These are phyloP conservation scores for Gnomoniopsis smithogilvyi DNA, from an alignment of 2,329 filamentous ascomycete genomes.

Conservation along the genomic window DNA sequence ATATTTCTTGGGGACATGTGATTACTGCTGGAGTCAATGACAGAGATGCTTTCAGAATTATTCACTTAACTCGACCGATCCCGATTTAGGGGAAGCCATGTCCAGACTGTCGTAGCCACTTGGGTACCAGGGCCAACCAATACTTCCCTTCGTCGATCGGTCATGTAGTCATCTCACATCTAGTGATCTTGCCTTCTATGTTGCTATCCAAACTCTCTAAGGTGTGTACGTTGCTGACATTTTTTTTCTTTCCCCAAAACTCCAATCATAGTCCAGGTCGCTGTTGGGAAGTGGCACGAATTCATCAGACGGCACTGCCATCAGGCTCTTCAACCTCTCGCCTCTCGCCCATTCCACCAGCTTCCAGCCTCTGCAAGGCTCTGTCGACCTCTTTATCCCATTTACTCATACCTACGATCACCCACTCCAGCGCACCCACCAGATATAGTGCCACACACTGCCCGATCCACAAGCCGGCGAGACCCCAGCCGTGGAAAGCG, in stretches of 20 bases:
- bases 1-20: too few relatives aligned
- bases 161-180: too few relatives aligned
- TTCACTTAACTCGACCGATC: too few relatives aligned
- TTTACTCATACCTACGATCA: conserved; percentile 71
- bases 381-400: conserved; percentile 73
- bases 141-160: too few relatives aligned
- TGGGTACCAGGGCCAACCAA: too few relatives aligned
- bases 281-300: background rate
- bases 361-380: conserved; percentile 69
- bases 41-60: too few relatives aligned
- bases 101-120: too few relatives aligned
- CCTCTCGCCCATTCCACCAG: conserved; percentile 23
- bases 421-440: conserved; percentile 76
- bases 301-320: background rate
- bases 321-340: background rate
- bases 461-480: conserved; percentile 77
- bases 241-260: too few relatives aligned
- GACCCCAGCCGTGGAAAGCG: conserved; percentile 81
- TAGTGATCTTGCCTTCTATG: too few relatives aligned
- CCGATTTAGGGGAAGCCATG: too few relatives aligned
- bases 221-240: background rate
- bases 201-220: too few relatives aligned
- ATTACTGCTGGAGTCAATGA: too few relatives aligned
- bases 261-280: background rate
- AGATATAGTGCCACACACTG: conserved; percentile 79